phyloP scores from a whole-genome alignment of 441 rosid genomes.

The Pelargonium myrrhifolium region DNA sequence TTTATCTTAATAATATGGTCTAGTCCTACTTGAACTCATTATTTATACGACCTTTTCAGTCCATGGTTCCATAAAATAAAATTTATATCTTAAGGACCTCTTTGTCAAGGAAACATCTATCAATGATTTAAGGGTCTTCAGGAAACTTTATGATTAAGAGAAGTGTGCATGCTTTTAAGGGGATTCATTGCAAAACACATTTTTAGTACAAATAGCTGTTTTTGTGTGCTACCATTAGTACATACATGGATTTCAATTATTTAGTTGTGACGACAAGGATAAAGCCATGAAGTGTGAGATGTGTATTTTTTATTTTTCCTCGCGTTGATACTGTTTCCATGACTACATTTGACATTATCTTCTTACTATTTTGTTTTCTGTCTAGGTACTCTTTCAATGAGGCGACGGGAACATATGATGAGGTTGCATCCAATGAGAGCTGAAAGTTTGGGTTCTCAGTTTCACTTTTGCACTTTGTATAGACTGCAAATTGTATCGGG shows the following conservation, averaged over 20 bases:
- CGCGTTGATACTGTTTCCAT: too few species aligned
- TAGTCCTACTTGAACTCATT: not conserved
- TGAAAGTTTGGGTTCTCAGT: conserved; percentile 9
- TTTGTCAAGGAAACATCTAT: not conserved
- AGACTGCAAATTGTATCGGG: conserved; percentile 9
- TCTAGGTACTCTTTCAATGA: conserved; percentile 49
- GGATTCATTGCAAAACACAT: too few species aligned
- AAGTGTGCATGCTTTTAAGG: too few species aligned
- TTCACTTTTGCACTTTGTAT: conserved; percentile 15
- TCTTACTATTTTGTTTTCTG: not conserved
- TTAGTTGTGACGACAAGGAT: too few species aligned
- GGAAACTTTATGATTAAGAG: not conserved
- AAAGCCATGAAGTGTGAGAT: too few species aligned
- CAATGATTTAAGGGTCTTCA: too few species aligned
- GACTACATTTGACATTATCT: not conserved
- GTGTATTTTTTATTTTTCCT: too few species aligned
- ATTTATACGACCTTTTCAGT: not conserved
- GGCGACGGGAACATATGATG: conserved; percentile 43
- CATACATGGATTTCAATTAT: too few species aligned
- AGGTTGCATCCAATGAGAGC: conserved; percentile 24
- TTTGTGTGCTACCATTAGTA: too few species aligned
- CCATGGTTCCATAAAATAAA: not conserved
- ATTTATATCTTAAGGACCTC: not conserved
- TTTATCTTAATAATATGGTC: not conserved
- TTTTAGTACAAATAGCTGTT: too few species aligned